These are phyloP conservation scores for Lolium multiflorum DNA, from an alignment of 176 grass and related monocot species.

Conservation along the genomic window DNA sequence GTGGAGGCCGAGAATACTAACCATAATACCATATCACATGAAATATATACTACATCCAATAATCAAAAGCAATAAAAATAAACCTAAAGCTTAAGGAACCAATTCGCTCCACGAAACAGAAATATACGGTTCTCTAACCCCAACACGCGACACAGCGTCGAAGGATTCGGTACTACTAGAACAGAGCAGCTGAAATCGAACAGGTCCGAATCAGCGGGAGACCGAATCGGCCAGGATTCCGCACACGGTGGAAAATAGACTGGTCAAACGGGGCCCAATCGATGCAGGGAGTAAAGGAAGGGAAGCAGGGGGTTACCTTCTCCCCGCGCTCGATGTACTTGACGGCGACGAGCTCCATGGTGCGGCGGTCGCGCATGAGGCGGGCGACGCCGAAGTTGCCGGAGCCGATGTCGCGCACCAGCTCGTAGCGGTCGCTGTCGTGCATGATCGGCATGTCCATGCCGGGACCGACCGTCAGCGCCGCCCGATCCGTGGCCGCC, in stretches of 20 bases:
- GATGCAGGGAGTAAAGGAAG: not conserved
- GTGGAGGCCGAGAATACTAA: not conserved
- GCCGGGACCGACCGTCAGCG: slow-evolving; percentile 78
- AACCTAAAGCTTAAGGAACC: slow-evolving; percentile 5
- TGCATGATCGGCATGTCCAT: slow-evolving; percentile 99
- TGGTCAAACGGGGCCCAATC: slow-evolving; percentile 16
- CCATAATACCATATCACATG: slow-evolving; percentile 10
- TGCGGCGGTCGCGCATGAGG: slow-evolving; percentile 89
- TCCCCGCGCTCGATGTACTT: slow-evolving; percentile 97
- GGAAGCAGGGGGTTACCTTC: slow-evolving; percentile 54
- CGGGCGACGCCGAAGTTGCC: slow-evolving; percentile 91
- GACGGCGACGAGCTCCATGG: slow-evolving; percentile 83
- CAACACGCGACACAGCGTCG: not conserved
- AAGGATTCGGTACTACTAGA: not conserved
- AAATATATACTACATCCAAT: slow-evolving; percentile 13
- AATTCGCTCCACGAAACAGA: slow-evolving; percentile 8
- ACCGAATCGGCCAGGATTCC: slow-evolving; percentile 2
- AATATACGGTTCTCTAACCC: not conserved
- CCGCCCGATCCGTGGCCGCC: slow-evolving; percentile 69
- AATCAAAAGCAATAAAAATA: slow-evolving; percentile 11
- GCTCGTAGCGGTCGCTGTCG: slow-evolving; percentile 88
- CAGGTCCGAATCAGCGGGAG: slow-evolving; percentile 21
- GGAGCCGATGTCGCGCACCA: slow-evolving; percentile 86
- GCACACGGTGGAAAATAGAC: slow-evolving; percentile 4
- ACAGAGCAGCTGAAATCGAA: slow-evolving; percentile 14